Percentiles rank a stretch among this genome's conserved stretches.
Conservation (phyloP, 1,284 basidiomycete genomes). For the Heterobasidion annosum region DNA sequence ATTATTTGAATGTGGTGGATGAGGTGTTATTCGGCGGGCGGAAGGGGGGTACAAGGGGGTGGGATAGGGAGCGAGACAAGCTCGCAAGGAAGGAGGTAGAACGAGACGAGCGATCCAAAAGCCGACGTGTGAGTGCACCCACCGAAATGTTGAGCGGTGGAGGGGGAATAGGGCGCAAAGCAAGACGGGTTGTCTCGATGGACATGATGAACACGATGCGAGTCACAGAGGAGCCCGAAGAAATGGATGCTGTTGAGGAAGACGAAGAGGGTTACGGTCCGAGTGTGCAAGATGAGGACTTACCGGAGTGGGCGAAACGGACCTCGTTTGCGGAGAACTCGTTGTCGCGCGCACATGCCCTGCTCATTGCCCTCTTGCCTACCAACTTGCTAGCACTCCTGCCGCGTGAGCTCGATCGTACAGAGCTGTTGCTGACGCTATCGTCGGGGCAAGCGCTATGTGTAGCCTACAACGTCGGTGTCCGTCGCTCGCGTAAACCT, state of each 20-base stretch:
- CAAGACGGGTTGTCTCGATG: conserved; percentile 43
- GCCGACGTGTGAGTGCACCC: conserved; percentile 39
- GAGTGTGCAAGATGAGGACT: conserved; percentile 49
- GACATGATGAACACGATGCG: conserved; percentile 38
- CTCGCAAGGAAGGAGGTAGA: conserved; percentile 27
- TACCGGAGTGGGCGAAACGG: conserved; percentile 69
- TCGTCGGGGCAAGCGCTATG: conserved; percentile 78
- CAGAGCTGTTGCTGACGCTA: conserved; percentile 44
- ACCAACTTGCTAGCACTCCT: conserved; percentile 34
- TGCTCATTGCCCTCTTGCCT: conserved; percentile 41
- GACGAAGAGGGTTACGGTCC: conserved; percentile 28
- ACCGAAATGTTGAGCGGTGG: conserved; percentile 26
- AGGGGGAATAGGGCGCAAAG: conserved; percentile 7
- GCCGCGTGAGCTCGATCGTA: conserved; percentile 24
- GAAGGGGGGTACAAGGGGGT: conserved; percentile 40
- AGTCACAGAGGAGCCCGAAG: conserved; percentile 52
- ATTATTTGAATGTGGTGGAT: conserved; percentile 68
- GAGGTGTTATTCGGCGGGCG: conserved; percentile 59
- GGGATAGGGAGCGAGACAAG: conserved; percentile 41
- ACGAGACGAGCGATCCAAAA: conserved; percentile 24
- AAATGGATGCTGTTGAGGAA: conserved; percentile 39
- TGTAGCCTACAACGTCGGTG: conserved; percentile 69
- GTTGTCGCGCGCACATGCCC: conserved; percentile 49
- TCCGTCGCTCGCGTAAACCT: conserved; percentile 70
- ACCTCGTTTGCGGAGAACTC: conserved; percentile 42